Conservation (phyloP, 331 rosid species). For the Prunus yedoensis region DNA sequence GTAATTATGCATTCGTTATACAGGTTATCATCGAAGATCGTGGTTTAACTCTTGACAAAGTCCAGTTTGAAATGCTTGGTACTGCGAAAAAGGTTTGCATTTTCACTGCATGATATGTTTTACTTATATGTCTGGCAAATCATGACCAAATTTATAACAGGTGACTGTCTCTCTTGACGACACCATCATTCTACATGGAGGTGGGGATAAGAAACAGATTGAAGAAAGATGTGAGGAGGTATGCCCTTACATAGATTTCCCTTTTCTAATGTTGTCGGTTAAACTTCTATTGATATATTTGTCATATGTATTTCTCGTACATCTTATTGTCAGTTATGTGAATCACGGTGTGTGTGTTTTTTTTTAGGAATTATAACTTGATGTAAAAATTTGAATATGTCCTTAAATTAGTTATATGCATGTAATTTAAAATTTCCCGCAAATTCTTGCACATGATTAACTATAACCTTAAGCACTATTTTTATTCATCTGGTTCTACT, state of each 20-base stretch:
- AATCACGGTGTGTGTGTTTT: too few relatives aligned
- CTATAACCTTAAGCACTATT: neutral
- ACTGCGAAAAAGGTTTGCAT: conserved; percentile 75
- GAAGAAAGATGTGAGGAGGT: conserved; percentile 97
- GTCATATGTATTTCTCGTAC: neutral
- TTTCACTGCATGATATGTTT: conserved; percentile 3
- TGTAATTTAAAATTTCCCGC: neutral
- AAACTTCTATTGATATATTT: neutral
- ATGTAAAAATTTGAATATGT: neutral
- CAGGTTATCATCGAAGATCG: conserved; percentile 80
- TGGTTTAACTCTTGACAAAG: conserved; percentile 83
- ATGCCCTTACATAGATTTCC: neutral
- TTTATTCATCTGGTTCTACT: neutral
- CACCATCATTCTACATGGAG: conserved; percentile 81
- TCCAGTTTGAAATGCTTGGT: conserved; percentile 77
- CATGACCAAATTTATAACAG: conserved; percentile 42
- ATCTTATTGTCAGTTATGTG: neutral
- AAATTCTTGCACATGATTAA: neutral
- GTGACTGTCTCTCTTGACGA: conserved; percentile 82
- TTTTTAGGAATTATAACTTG: neutral
- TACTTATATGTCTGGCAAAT: neutral
- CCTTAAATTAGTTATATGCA: neutral
- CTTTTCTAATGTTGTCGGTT: neutral
- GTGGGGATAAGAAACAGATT: conserved; percentile 88
- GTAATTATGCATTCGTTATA: conserved; percentile 9